These are phyloP conservation scores for Trypanosomatidae sp. DNA, from an alignment of 208 protist genomes.

Conservation along the genomic window DNA sequence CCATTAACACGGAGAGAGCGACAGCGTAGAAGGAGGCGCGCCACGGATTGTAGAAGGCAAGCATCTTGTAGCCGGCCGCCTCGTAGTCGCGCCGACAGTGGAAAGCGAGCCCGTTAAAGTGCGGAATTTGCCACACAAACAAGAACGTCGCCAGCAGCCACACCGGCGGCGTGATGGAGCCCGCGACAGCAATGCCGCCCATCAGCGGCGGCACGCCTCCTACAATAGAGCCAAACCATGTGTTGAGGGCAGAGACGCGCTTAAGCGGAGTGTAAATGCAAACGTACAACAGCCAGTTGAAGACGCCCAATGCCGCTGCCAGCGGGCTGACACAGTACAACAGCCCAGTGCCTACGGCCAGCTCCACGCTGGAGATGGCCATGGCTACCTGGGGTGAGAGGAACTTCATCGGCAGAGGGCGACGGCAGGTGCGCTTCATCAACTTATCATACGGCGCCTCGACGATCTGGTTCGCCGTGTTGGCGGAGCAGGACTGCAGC, in stretches of 20 bases:
- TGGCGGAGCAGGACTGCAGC: conserved; percentile 85
- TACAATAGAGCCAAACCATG: conserved; percentile 91
- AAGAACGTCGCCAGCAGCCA: conserved; percentile 77
- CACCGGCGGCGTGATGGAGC: conserved; percentile 47
- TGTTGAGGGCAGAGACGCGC: conserved; percentile 82
- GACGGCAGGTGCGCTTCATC: conserved; percentile 91
- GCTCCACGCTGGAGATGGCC: conserved; percentile 44
- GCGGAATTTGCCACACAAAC: conserved; percentile 92
- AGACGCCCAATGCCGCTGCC: conserved; percentile 58
- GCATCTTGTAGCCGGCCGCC: conserved; percentile 90
- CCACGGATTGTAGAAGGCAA: conserved; percentile 85
- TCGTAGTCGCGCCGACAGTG: conserved; percentile 91
- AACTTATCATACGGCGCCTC: conserved; percentile 78
- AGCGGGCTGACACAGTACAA: conserved; percentile 63
- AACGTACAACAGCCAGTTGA: conserved; percentile 90
- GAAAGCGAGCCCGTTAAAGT: conserved; percentile 91
- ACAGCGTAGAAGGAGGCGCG: conserved; percentile 87
- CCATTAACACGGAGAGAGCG: conserved; percentile 71
- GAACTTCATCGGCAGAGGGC: conserved; percentile 78
- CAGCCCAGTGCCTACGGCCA: conserved; percentile 67
- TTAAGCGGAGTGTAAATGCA: conserved; percentile 91
- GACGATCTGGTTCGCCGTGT: conserved; percentile 90
- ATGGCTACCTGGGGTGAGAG: conserved; percentile 49
- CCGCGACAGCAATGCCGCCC: conserved; percentile 75
- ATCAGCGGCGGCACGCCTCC: conserved; percentile 92